Evolutionary conservation across 2,329 filamentous ascomycete genomes (phyloP).

Genomic region (Chaetomium sp.): DNA sequence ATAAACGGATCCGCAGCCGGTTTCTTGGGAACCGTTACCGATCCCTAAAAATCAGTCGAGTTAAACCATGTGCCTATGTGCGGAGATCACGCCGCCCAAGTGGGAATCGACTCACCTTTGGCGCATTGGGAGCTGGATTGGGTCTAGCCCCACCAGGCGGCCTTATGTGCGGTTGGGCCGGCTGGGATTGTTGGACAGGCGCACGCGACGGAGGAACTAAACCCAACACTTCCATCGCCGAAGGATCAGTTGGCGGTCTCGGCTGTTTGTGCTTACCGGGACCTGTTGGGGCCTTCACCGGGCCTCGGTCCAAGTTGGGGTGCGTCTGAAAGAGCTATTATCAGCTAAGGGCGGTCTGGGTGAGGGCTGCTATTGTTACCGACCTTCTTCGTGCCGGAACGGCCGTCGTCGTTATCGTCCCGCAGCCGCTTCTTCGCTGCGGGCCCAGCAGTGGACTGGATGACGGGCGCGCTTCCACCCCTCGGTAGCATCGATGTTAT

Average conservation of each 20-base stretch:
- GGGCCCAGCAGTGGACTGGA: slow-evolving; percentile 42
- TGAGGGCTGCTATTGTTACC: background rate
- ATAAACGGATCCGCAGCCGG: slow-evolving; percentile 50
- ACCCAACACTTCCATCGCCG: slow-evolving; percentile 56
- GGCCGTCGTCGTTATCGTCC: slow-evolving; percentile 41
- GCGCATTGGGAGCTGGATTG: slow-evolving; percentile 13
- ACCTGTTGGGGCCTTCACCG: slow-evolving; percentile 26
- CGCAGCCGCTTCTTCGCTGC: slow-evolving; percentile 48
- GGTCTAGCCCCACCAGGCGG: slow-evolving; percentile 18
- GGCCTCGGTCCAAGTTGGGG: slow-evolving; percentile 21
- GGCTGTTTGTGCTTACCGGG: slow-evolving; percentile 30
- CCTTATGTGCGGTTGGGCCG: slow-evolving; percentile 12
- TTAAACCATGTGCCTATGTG: background rate
- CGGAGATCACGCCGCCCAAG: background rate
- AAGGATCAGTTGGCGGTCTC: slow-evolving; percentile 47
- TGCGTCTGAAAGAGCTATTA: slow-evolving; percentile 18
- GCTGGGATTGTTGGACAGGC: slow-evolving; percentile 21
- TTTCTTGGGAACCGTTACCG: slow-evolving; percentile 40
- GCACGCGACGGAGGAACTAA: slow-evolving; percentile 46
- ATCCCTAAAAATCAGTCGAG: slow-evolving; percentile 16
- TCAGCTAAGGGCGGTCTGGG: background rate
- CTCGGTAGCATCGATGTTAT: slow-evolving; percentile 28
- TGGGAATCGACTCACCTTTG: slow-evolving; percentile 22
- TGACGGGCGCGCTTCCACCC: slow-evolving; percentile 40
- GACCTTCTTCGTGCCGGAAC: slow-evolving; percentile 31